Conservation (phyloP, 2,329 filamentous ascomycete genomes). For the Alternaria infectoria region DNA sequence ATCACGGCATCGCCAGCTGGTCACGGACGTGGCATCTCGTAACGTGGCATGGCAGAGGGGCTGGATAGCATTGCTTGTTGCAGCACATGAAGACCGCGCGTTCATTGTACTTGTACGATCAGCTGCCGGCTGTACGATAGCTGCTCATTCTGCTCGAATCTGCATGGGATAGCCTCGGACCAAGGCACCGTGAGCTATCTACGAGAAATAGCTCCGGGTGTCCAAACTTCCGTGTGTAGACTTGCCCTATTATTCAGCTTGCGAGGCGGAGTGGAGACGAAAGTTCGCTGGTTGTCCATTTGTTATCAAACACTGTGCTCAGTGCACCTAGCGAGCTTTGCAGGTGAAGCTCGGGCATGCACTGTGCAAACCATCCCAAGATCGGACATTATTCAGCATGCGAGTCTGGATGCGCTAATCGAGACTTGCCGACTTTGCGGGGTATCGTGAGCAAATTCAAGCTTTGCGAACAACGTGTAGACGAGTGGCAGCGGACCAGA, state of each 20-base stretch:
- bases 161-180: neutral
- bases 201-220: neutral
- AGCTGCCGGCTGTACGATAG: constrained; percentile 12
- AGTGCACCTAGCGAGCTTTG: neutral
- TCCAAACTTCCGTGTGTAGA: neutral
- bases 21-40: constrained; percentile 5
- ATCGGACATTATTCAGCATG: constrained; percentile 8
- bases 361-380: neutral
- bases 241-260: neutral
- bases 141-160: neutral
- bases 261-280: neutral
- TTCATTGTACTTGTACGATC: constrained; percentile 28
- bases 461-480: neutral
- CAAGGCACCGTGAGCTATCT: neutral
- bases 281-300: neutral
- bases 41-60: constrained; percentile 8
- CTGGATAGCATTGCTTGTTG: constrained; percentile 12
- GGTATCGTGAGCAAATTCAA: constrained; percentile 1
- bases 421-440: neutral
- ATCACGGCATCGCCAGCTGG: constrained; percentile 10
- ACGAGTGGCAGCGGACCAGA: constrained; percentile 1
- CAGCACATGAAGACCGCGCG: neutral
- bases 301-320: neutral
- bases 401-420: constrained; percentile 3
- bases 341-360: neutral